A percentile compares a stretch with the other conserved stretches of the same genome.
phyloP scores from a whole-genome alignment of 2,329 filamentous ascomycete genomes.

The Apiospora pterosperma region DNA sequence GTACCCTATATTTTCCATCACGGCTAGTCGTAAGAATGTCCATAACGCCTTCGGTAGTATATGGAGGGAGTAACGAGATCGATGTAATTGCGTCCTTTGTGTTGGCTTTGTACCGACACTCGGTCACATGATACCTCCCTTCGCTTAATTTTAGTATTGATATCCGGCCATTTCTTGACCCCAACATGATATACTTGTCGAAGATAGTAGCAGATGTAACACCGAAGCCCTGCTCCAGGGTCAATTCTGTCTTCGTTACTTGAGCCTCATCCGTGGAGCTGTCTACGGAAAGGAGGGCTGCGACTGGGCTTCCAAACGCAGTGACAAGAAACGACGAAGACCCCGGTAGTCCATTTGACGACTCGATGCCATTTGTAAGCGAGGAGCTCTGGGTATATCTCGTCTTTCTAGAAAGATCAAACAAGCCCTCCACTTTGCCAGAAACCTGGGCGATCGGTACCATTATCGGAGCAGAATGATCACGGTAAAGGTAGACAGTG shows the following conservation, averaged over 20 bases:
- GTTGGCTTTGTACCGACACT: conserved; percentile 35
- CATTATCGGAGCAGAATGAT: conserved; percentile 22
- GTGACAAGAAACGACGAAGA: conserved; percentile 39
- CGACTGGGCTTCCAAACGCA: conserved; percentile 41
- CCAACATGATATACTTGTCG: conserved; percentile 44
- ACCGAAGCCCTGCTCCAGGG: conserved; percentile 46
- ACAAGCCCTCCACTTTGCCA: conserved; percentile 50
- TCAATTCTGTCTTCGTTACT: conserved; percentile 27
- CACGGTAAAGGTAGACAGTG: conserved; percentile 41
- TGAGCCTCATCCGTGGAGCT: conserved; percentile 20
- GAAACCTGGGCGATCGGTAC: conserved; percentile 34
- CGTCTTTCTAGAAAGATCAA: conserved; percentile 30
- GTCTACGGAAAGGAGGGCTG: conserved; percentile 39
- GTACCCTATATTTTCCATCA: conserved; percentile 73
- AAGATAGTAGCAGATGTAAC: conserved; percentile 43
- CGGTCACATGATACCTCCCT: conserved; percentile 23
- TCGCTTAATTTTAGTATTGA: conserved; percentile 28
- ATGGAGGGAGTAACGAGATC: conserved; percentile 41
- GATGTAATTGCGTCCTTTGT: conserved; percentile 65
- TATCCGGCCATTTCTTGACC: conserved; percentile 51
- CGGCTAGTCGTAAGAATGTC: conserved; percentile 68
- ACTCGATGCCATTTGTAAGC: not conserved
- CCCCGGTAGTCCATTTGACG: not conserved
- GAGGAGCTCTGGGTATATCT: not conserved
- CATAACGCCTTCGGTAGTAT: conserved; percentile 47